Percentiles rank a stretch among this genome's conserved stretches.
Conservation (phyloP, 139 green algal genomes). For the Marvania coccoides region DNA sequence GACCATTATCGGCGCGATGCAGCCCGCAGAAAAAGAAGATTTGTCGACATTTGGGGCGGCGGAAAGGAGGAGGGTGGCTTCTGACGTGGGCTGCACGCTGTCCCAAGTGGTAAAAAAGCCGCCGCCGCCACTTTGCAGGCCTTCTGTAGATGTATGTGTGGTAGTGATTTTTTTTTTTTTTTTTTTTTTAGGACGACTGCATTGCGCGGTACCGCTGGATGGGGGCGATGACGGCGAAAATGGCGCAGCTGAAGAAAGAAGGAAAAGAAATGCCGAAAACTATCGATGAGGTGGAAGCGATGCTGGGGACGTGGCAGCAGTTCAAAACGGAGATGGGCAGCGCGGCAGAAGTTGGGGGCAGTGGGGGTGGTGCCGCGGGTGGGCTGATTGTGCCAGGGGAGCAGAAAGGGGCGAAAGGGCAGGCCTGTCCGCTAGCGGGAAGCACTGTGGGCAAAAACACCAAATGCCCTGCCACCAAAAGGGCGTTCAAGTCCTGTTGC, state of each 20-base stretch:
- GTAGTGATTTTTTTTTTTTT: too few relatives aligned
- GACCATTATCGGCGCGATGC: constrained; percentile 21
- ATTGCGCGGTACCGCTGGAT: constrained; percentile 26
- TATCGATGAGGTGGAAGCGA: constrained; percentile 11
- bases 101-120: not conserved
- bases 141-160: not conserved
- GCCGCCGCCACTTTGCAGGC: not conserved
- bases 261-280: constrained; percentile 10
- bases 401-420: not conserved
- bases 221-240: constrained; percentile 6
- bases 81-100: not conserved
- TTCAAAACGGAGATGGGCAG: not conserved
- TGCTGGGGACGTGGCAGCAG: constrained; percentile 17
- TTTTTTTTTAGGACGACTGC: too few relatives aligned
- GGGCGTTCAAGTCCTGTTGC: constrained; percentile 27
- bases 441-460: constrained; percentile 7
- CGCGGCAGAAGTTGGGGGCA: not conserved
- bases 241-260: constrained; percentile 1
- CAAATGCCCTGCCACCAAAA: constrained; percentile 14
- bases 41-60: constrained; percentile 2
- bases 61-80: constrained; percentile 1
- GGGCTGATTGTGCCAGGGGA: constrained; percentile 1
- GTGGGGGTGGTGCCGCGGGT: not conserved
- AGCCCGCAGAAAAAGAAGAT: constrained; percentile 9
- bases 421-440: constrained; percentile 21